phyloP scores from a whole-genome alignment of 2,329 filamentous ascomycete genomes.

The Phialocephala sp. region DNA sequence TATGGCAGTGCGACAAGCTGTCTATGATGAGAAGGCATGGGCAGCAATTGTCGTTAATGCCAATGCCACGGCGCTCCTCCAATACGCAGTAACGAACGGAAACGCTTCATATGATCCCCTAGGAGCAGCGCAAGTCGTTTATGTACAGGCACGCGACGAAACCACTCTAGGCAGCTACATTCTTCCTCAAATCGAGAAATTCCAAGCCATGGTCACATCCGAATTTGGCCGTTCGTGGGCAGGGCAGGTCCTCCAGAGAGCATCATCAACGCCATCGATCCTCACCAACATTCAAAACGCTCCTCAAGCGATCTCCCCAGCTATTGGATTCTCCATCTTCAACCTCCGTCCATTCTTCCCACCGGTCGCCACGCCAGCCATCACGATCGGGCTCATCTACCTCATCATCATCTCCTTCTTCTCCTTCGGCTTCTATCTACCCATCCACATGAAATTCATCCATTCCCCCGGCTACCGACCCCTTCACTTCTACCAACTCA shows the following conservation, averaged over 20 bases:
- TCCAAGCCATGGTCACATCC: slow-evolving; percentile 19
- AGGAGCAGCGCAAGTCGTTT: slow-evolving; percentile 62
- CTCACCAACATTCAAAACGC: slow-evolving; percentile 51
- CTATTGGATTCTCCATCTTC: slow-evolving; percentile 58
- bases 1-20: slow-evolving; percentile 58
- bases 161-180: slow-evolving; percentile 60
- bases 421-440: slow-evolving; percentile 68
- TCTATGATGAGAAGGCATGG: slow-evolving; percentile 65
- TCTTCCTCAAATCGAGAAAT: slow-evolving; percentile 45
- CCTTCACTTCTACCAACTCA: slow-evolving; percentile 61
- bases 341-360: slow-evolving; percentile 66
- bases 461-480: slow-evolving; percentile 58
- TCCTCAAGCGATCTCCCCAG: slow-evolving; percentile 61
- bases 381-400: slow-evolving; percentile 69
- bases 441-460: slow-evolving; percentile 65
- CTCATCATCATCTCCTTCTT: slow-evolving; percentile 72
- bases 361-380: slow-evolving; percentile 58
- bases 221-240: slow-evolving; percentile 43
- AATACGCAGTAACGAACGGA: slow-evolving; percentile 56
- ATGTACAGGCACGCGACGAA: slow-evolving; percentile 60
- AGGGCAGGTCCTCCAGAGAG: slow-evolving; percentile 36
- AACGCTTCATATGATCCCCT: slow-evolving; percentile 65
- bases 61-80: slow-evolving; percentile 64
- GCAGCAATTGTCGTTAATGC: slow-evolving; percentile 67
- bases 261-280: slow-evolving; percentile 41